These are phyloP conservation scores for Fusarium sp. DNA, from an alignment of 2,329 filamentous ascomycete genomes.

Conservation along the genomic window DNA sequence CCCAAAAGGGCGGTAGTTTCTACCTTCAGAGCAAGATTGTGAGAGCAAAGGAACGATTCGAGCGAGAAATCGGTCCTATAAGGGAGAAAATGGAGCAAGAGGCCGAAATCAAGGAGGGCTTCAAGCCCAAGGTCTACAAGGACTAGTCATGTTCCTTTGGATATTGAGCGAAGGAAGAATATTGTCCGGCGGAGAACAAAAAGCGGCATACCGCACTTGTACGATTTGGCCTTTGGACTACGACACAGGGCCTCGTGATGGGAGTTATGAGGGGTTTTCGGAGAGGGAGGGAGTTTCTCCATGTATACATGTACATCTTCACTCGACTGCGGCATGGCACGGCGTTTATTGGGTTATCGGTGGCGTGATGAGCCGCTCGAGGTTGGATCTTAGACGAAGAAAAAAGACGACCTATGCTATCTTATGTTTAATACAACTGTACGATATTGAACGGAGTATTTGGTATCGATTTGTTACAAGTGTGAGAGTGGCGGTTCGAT, in stretches of 20 bases:
- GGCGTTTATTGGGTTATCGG: constrained; percentile 57
- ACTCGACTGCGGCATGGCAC: constrained; percentile 66
- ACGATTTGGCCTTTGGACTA: constrained; percentile 31
- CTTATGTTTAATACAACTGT: constrained; percentile 47
- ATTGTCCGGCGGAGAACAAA: constrained; percentile 2
- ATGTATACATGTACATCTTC: constrained; percentile 62
- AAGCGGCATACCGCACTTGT: constrained; percentile 25
- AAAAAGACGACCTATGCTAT: constrained; percentile 45
- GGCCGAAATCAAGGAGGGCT: constrained; percentile 84
- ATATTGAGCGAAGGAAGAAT: not conserved
- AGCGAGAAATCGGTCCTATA: constrained; percentile 82
- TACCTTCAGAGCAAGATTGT: constrained; percentile 98
- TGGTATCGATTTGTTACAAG: not conserved
- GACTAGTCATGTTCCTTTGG: constrained; percentile 63
- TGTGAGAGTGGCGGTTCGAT: too few species aligned
- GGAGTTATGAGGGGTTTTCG: constrained; percentile 35
- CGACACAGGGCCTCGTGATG: constrained; percentile 5
- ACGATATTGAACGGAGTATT: constrained; percentile 40
- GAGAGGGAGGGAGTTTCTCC: constrained; percentile 37
- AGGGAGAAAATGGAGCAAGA: constrained; percentile 78
- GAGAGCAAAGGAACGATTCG: constrained; percentile 89
- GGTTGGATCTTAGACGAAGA: constrained; percentile 48
- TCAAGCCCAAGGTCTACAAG: constrained; percentile 96
- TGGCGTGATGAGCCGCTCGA: constrained; percentile 48
- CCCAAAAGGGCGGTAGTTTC: constrained; percentile 95